phyloP scores from a whole-genome alignment of 2,329 filamentous ascomycete species.

The Colletotrichum siamense region DNA sequence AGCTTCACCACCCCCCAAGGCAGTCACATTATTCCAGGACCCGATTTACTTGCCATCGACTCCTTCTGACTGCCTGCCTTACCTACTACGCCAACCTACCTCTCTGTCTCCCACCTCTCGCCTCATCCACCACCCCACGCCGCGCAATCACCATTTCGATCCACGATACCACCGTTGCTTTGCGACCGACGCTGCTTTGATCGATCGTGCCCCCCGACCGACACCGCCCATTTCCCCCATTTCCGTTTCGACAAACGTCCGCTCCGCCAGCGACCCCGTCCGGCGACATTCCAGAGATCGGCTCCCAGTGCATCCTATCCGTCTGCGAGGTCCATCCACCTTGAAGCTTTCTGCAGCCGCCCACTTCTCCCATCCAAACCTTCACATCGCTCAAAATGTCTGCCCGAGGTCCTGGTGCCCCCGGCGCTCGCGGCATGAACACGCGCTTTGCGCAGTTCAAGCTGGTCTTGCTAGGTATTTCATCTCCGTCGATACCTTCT shows the following conservation, averaged over 20 bases:
- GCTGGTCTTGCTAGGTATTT: constrained; percentile 90
- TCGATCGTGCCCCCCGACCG: background rate
- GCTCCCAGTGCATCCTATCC: background rate
- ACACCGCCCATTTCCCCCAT: background rate
- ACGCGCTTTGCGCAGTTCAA: constrained; percentile 99
- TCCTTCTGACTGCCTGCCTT: background rate
- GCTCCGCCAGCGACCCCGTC: background rate
- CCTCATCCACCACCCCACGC: constrained; percentile 10
- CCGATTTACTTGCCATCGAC: constrained; percentile 14
- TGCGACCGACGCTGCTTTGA: background rate
- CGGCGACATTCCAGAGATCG: constrained; percentile 1
- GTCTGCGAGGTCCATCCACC: background rate
- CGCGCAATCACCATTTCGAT: constrained; percentile 7
- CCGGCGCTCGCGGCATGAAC: constrained; percentile 68
- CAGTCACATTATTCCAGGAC: constrained; percentile 22
- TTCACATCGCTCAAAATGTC: constrained; percentile 69
- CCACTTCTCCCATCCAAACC: constrained; percentile 26
- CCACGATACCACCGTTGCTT: background rate
- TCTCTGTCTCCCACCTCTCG: background rate
- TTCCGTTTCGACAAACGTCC: background rate
- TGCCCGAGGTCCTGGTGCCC: constrained; percentile 65
- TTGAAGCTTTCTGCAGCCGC: background rate
- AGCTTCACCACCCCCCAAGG: constrained; percentile 19
- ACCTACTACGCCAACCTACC: background rate
- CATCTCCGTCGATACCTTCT: background rate